Evolutionary conservation across 2,329 filamentous ascomycete genomes (phyloP), one percentile per base, ranked within the genome.

Genomic region (Penicillium crustosum): DNA sequence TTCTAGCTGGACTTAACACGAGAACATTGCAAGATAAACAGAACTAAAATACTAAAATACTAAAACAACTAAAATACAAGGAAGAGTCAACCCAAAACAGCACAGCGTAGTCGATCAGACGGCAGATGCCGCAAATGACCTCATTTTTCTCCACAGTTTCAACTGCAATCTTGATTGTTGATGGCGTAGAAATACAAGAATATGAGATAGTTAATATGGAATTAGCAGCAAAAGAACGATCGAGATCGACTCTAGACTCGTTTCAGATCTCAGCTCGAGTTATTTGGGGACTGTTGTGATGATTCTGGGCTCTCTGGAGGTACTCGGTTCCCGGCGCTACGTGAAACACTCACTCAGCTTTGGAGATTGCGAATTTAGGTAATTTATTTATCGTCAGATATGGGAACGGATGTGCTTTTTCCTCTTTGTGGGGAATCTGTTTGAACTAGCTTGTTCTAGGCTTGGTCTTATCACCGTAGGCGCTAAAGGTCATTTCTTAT

Each of bases 91-190:
- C 38, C 48, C 42, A 41, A 53, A 53, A 43, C 42, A 57, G 42
- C 15, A 21, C 54, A 44, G 48, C 29, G 49, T 21, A 35, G 55
- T 49, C 44, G 55, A 58, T 58, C 55, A 58, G 51, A 55, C 61
- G 64, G 64, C 60, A 55, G 59, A 62, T 58, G 63, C 62, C 63
- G 65, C 55, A 48, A 44, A 61, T 67, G 62, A 67, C 57, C 50
- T 67, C 63, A 67, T 59, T 29, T 35, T 35, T 44, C 53, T 59
- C 63, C 64, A 63, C 27, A 12, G 2, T 9, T 35, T 42, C 27
- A 35, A 29, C 25, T 55, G 41, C 58, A 66, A 63, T 66, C 62
- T 60, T 62, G 65, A 62, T 67, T 66, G 58, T 50, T 13, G 47
- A 52, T 45, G 21, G 25, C 12, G 15, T 8, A 45, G 4, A 25